A percentile compares a stretch with the other conserved stretches of the same genome.
phyloP scores from a whole-genome alignment of 495 filamentous ascomycete species.

The Xylaria longipes region DNA sequence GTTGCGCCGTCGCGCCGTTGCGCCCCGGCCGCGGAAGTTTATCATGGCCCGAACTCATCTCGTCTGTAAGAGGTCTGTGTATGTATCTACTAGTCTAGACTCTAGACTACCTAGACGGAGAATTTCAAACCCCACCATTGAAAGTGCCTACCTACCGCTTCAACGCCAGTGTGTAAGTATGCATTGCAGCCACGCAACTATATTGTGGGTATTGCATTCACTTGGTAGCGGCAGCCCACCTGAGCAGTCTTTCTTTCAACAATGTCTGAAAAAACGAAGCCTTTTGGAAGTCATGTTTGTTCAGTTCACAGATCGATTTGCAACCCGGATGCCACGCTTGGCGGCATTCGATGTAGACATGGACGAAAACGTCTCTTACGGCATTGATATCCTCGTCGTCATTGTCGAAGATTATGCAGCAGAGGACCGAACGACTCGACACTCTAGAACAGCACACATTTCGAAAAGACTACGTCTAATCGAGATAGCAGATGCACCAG shows the following conservation, averaged over 20 bases:
- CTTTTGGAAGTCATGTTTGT: background rate
- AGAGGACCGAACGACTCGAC: background rate
- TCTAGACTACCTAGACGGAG: background rate
- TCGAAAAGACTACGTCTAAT: background rate
- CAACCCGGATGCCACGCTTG: background rate
- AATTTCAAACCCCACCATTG: no score
- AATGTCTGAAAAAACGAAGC: background rate
- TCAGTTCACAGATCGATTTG: background rate
- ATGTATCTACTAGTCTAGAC: background rate
- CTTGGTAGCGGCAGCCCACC: background rate
- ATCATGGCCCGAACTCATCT: background rate
- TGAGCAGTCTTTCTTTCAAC: background rate
- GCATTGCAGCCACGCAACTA: background rate
- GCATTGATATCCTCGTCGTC: background rate
- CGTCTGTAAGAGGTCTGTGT: background rate
- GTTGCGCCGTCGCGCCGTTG: background rate
- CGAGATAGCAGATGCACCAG: background rate
- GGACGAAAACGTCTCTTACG: background rate
- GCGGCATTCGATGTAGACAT: background rate
- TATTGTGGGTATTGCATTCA: background rate
- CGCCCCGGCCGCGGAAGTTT: slow-evolving; percentile 1
- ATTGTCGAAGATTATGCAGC: background rate
- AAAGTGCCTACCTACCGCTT: no score
- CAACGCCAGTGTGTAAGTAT: background rate
- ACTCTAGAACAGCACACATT: background rate